Evolutionary conservation across 305 asterid genomes (phyloP).

Genomic region (Fraxinus floribunda): DNA sequence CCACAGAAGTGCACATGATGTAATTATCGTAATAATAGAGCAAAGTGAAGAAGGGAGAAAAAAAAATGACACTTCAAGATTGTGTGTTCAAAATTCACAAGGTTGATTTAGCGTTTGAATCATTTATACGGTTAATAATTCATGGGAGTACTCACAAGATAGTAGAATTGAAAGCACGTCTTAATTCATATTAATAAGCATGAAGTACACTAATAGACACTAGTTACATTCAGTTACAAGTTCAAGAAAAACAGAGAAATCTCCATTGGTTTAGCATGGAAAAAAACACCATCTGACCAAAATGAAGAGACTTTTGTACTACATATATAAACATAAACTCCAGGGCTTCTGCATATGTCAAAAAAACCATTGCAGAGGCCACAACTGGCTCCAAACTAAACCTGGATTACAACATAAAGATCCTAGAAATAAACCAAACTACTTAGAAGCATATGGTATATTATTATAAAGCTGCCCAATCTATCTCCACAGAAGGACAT

Average conservation of each 20-base stretch:
- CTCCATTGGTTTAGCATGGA: constrained; percentile 29
- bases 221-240: background rate
- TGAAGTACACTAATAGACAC: background rate
- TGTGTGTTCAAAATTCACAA: background rate
- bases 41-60: background rate
- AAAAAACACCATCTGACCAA: constrained; percentile 35
- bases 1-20: background rate
- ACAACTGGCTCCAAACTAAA: background rate
- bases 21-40: no score
- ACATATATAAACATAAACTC: background rate
- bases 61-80: background rate
- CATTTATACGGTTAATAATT: background rate
- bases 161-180: background rate
- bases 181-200: background rate
- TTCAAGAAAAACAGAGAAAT: background rate
- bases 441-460: background rate
- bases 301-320: constrained; percentile 13
- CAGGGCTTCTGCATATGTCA: constrained; percentile 38
- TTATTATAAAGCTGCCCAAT: constrained; percentile 40
- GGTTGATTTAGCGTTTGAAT: background rate
- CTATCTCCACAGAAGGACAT: constrained; percentile 48
- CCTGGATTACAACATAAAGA: constrained; percentile 5
- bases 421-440: background rate
- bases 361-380: constrained; percentile 44
- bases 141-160: background rate